Conservation (phyloP, 495 filamentous ascomycete genomes). For the Cryomyces minteri region DNA sequence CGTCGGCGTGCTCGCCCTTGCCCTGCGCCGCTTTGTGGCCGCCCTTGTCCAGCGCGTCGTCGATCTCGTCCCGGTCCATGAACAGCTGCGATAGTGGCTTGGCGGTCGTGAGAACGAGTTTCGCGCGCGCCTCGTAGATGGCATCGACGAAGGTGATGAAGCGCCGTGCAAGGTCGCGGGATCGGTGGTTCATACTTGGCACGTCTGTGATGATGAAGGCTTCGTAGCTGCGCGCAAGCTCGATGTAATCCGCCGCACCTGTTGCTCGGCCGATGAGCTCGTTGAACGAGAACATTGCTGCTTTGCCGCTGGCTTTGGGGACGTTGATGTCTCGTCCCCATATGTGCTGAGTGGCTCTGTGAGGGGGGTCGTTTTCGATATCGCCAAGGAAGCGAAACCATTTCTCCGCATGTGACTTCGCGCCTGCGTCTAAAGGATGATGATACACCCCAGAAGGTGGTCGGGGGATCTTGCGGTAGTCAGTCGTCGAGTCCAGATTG, state of each 20-base stretch:
- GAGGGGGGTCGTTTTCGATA: slow-evolving; percentile 55
- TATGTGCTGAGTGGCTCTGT: slow-evolving; percentile 58
- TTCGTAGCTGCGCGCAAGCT: slow-evolving; percentile 78
- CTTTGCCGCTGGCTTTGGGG: slow-evolving; percentile 69
- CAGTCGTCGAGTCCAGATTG: slow-evolving; percentile 85
- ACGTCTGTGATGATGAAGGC: slow-evolving; percentile 84
- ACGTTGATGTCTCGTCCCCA: slow-evolving; percentile 88
- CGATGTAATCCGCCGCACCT: slow-evolving; percentile 86
- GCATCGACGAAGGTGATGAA: slow-evolving; percentile 98
- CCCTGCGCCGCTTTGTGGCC: slow-evolving; percentile 16
- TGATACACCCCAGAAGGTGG: slow-evolving; percentile 87
- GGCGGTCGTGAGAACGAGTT: slow-evolving; percentile 79
- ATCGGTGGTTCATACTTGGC: slow-evolving; percentile 70
- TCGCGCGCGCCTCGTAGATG: slow-evolving; percentile 73
- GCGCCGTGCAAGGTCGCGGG: slow-evolving; percentile 75
- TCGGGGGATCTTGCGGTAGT: slow-evolving; percentile 91
- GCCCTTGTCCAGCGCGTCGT: slow-evolving; percentile 27
- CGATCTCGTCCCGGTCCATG: slow-evolving; percentile 61
- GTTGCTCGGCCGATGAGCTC: slow-evolving; percentile 77
- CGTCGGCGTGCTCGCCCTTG: slow-evolving; percentile 33
- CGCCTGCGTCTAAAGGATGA: slow-evolving; percentile 63
- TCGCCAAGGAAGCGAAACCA: slow-evolving; percentile 94
- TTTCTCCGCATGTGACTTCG: slow-evolving; percentile 64
- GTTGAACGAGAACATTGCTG: slow-evolving; percentile 76
- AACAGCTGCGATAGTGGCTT: slow-evolving; percentile 76